These are phyloP conservation scores for Acaromyces ingoldii DNA, from an alignment of 1,284 basidiomycete species.

Conservation along the genomic window DNA sequence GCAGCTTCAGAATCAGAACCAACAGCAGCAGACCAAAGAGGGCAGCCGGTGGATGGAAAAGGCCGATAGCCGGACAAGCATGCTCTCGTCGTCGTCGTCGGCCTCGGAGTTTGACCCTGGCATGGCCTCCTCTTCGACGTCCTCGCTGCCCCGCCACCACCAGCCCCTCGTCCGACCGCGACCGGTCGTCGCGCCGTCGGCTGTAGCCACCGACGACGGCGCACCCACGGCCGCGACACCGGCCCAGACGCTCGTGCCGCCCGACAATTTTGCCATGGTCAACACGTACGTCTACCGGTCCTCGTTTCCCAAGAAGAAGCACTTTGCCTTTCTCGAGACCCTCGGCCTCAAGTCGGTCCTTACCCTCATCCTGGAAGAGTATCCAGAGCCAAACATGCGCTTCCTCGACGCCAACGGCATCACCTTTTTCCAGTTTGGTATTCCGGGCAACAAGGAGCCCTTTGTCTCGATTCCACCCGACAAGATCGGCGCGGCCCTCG, in stretches of 20 bases:
- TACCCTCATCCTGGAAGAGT: slow-evolving; percentile 58
- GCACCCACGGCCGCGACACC: neutral
- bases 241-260: slow-evolving; percentile 27
- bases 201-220: neutral
- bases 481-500: slow-evolving; percentile 57
- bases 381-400: slow-evolving; percentile 57
- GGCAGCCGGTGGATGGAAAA: neutral
- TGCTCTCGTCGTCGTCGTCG: neutral
- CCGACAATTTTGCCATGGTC: slow-evolving; percentile 53
- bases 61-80: neutral
- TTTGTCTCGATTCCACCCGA: slow-evolving; percentile 54
- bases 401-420: slow-evolving; percentile 54
- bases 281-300: slow-evolving; percentile 56
- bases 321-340: slow-evolving; percentile 57
- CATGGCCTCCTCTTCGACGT: neutral
- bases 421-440: slow-evolving; percentile 57
- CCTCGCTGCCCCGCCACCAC: neutral
- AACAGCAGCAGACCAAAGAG: too few species aligned
- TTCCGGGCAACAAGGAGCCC: slow-evolving; percentile 58
- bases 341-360: slow-evolving; percentile 58
- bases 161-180: too few species aligned
- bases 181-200: too few species aligned
- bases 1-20: too few species aligned
- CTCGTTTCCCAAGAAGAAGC: slow-evolving; percentile 57
- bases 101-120: neutral